Percentiles rank a stretch among this genome's conserved stretches.
phyloP scores from a whole-genome alignment of 768 basidiomycete genomes.

The Cytidiella melzeri region DNA sequence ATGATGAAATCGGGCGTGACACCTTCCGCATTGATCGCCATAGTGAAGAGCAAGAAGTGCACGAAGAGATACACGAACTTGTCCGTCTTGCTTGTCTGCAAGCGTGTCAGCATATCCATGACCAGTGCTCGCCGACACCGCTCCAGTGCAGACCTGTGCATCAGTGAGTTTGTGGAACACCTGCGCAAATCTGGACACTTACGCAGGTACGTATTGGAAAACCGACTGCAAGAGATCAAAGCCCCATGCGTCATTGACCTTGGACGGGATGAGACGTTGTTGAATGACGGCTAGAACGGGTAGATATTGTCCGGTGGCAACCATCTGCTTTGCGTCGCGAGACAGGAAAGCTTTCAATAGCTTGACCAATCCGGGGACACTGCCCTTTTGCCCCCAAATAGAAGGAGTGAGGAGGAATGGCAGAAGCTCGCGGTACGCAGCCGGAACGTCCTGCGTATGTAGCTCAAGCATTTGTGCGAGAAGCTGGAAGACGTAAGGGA shows the following conservation, averaged over 20 bases:
- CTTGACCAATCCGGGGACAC: conserved; percentile 88
- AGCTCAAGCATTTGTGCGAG: conserved; percentile 92
- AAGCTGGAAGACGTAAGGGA: conserved; percentile 96
- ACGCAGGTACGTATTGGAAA: conserved; percentile 70
- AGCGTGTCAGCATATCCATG: conserved; percentile 74
- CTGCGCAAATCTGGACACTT: conserved; percentile 31
- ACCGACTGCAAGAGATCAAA: conserved; percentile 84
- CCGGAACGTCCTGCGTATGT: conserved; percentile 60
- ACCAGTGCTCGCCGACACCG: conserved; percentile 71
- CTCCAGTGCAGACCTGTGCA: conserved; percentile 50
- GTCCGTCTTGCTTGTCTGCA: conserved; percentile 87
- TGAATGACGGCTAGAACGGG: conserved; percentile 83
- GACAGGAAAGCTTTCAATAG: conserved; percentile 79
- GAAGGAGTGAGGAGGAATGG: conserved; percentile 79
- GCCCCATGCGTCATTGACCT: conserved; percentile 84
- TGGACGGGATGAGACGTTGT: conserved; percentile 83
- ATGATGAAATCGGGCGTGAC: conserved; percentile 78
- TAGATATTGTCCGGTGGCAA: conserved; percentile 62
- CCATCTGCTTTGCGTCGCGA: conserved; percentile 64
- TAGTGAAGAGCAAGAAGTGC: conserved; percentile 67
- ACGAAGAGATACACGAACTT: conserved; percentile 81
- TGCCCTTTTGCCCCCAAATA: conserved; percentile 91
- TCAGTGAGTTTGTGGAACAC: neutral
- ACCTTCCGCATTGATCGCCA: conserved; percentile 70
- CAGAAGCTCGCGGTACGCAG: conserved; percentile 72